Evolutionary conservation across 306 rosid genomes (phyloP).

Genomic region (Senna siamea): DNA sequence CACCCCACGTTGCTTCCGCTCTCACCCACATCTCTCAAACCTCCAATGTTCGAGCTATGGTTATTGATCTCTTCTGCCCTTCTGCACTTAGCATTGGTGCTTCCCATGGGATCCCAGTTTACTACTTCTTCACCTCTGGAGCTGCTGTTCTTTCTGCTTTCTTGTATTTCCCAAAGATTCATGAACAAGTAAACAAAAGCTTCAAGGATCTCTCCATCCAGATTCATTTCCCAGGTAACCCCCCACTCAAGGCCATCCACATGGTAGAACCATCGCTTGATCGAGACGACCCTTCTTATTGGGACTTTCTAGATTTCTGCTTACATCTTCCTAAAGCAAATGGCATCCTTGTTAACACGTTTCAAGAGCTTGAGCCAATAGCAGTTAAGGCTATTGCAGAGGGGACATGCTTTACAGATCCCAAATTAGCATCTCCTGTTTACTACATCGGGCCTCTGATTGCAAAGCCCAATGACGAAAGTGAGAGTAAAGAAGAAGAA

Average conservation of each 20-base stretch:
- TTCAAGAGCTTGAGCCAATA: too few species aligned
- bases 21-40: constrained; percentile 29
- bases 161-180: neutral
- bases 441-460: too few species aligned
- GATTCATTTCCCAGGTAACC: neutral
- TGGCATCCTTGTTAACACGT: too few species aligned
- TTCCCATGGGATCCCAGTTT: neutral
- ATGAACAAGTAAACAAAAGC: neutral
- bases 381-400: too few species aligned
- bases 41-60: constrained; percentile 11
- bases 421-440: too few species aligned
- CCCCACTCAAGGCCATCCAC: neutral
- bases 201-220: neutral
- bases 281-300: too few species aligned
- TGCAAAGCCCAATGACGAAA: too few species aligned
- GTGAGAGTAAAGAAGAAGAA: too few species aligned
- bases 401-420: too few species aligned
- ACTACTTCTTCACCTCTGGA: neutral
- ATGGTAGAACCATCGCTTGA: too few species aligned
- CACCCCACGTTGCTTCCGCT: neutral
- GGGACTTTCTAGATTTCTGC: too few species aligned
- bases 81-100: neutral
- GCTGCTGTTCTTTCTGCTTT: neutral
- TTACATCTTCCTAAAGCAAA: too few species aligned
- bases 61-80: constrained; percentile 40